Base-by-base conservation (phyloP, 257 asterid genomes). In the Gardenia jasminoides region DNA sequence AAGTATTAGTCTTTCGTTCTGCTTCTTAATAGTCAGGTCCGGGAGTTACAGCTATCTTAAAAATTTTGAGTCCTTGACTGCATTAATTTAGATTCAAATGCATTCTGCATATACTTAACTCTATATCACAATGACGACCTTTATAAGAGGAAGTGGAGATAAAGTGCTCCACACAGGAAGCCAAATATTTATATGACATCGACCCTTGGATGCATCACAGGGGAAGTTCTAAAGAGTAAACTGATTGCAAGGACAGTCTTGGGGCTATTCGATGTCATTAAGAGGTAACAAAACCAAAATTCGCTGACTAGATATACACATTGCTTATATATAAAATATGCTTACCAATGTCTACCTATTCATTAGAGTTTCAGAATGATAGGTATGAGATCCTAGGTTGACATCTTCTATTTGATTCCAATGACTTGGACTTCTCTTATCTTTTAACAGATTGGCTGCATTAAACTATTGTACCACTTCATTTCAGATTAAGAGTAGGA, bases 281-380 rank as follows among this genome's bases (percentile, higher is more conserved):
- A 70, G 54, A 79, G 84, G 64, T 82, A 69, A 31, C 24, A 1
- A 72, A 48, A 56, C 74, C 76, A 69, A 79, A 79, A 67, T 69
- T 48, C 65, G 78, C 81, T 87, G 91, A 89, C 65, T 84, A 80
- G 93, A 88, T 83, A 44, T 19, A 54, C 93, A 86, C 89, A 69
- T 75, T 19, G 39, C 39, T 33, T 78, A 79, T 78, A 33, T 65
- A 65, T 47, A 69, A 76, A 59, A 33, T 65, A 26, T 46, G 8
- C 44, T 69, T 54, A 30, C 41, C 41, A 30, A 7, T 26, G 19
- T 70, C 62, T 47, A 43, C 30, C 39, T 30, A 76, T 56, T 54
- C 79, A 62, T 67, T 58, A 20, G 20, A 39, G 46, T 65, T 66
- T 67, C 67, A 50, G 64, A 47, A 36, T 80, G 74, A 84, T 74